phyloP scores from a whole-genome alignment of 2,329 filamentous ascomycete species.

The Hypocreales sp. region DNA sequence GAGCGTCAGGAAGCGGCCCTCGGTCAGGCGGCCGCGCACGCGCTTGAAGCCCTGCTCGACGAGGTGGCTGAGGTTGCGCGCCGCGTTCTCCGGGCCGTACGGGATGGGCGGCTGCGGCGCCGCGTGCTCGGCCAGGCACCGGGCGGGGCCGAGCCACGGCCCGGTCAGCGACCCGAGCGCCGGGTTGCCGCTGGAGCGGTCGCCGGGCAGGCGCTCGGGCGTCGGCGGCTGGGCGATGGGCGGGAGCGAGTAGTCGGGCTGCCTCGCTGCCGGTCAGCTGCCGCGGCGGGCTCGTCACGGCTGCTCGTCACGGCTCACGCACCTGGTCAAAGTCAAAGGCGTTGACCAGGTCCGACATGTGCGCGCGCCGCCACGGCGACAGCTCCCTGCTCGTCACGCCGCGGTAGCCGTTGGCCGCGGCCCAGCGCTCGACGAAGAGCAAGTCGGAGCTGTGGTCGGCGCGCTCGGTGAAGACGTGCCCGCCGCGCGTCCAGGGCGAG shows the following conservation, averaged over 20 bases:
- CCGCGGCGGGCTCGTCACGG: no score
- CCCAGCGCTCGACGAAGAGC: conserved; percentile 33
- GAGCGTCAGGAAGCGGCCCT: conserved; percentile 36
- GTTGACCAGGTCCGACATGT: conserved; percentile 15
- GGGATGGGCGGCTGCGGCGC: conserved; percentile 4
- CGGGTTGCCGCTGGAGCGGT: conserved; percentile 5
- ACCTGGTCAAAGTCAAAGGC: conserved; percentile 24
- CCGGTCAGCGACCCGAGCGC: conserved; percentile 6
- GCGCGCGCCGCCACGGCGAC: conserved; percentile 10
- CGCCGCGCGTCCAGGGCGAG: conserved; percentile 36
- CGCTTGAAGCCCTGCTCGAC: conserved; percentile 36
- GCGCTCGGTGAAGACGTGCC: conserved; percentile 35
- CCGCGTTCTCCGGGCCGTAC: conserved; percentile 27
- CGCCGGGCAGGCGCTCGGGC: conserved; percentile 3
- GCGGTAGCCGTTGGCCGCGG: conserved; percentile 12
- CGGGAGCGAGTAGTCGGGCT: conserved; percentile 5
- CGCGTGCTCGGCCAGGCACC: conserved; percentile 4
- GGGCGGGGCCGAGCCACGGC: conserved; percentile 6
- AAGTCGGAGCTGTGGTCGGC: conserved; percentile 38
- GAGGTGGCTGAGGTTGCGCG: conserved; percentile 74
- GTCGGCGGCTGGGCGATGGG: conserved; percentile 1
- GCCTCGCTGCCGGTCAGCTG: not conserved
- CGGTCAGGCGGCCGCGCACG: conserved; percentile 33
- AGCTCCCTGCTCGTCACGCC: conserved; percentile 14
- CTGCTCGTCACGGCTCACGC: no score